These are phyloP conservation scores for Candida corydali DNA, from an alignment of 805 yeast species.

Conservation along the genomic window DNA sequence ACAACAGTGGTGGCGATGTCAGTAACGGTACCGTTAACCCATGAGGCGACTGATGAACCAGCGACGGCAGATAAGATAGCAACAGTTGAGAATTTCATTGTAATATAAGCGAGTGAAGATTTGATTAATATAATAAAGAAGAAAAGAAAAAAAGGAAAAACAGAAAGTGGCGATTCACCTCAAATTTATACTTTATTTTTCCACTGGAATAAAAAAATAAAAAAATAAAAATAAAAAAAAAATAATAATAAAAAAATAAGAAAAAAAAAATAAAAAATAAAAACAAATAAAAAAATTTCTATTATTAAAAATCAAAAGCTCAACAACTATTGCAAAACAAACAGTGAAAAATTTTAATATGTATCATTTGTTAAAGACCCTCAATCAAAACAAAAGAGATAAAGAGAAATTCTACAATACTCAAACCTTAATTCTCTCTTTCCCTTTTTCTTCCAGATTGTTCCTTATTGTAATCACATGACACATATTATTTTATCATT, in stretches of 20 bases:
- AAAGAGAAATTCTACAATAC: no score
- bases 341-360: no score
- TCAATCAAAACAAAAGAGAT: no score
- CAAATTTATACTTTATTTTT: no score
- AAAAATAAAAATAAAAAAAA: neutral
- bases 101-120: conserved; percentile 16
- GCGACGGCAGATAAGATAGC: conserved; percentile 25
- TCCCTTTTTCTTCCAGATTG: no score
- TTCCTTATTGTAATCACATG: no score
- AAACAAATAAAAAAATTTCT: neutral
- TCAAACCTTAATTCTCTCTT: no score
- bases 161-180: neutral
- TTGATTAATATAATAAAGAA: conserved; percentile 1
- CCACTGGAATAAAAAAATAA: conserved; percentile 1
- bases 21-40: conserved; percentile 26
- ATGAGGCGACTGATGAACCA: conserved; percentile 25
- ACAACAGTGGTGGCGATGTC: conserved; percentile 26
- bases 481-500: no score
- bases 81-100: conserved; percentile 35
- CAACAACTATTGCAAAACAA: no score
- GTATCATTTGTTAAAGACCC: no score
- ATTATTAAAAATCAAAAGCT: no score
- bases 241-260: neutral
- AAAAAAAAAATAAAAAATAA: neutral
- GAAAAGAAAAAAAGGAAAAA: conserved; percentile 3